A percentile compares a stretch with the other conserved stretches of the same genome.
Conservation (phyloP, 1,284 basidiomycete genomes). For the Melanopsichium pennsylvanicum region DNA sequence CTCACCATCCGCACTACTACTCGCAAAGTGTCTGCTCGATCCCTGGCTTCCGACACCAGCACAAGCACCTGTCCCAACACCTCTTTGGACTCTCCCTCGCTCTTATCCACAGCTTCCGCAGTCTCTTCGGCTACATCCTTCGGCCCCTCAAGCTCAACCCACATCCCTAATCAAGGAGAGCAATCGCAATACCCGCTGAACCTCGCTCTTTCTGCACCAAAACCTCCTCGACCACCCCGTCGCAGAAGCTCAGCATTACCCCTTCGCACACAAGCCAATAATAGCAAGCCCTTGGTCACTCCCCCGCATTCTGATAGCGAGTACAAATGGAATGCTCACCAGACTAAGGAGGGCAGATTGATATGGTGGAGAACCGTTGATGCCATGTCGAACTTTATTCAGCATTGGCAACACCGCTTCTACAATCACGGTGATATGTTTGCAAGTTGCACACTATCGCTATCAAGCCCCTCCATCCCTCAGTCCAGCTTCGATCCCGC, state of each 20-base stretch:
- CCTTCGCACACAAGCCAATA: no score
- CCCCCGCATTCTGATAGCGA: no score
- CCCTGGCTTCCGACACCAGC: neutral
- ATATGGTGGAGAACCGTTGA: slow-evolving; percentile 39
- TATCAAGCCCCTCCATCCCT: neutral
- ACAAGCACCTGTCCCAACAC: neutral
- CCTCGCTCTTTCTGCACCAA: neutral
- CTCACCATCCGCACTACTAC: neutral
- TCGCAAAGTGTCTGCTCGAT: no score
- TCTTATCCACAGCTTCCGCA: neutral
- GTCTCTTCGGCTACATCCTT: neutral
- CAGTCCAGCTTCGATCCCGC: neutral
- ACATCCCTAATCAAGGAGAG: no score
- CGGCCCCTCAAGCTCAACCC: no score
- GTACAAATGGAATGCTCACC: no score
- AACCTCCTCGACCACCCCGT: neutral
- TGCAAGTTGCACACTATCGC: slow-evolving; percentile 7
- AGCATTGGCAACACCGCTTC: slow-evolving; percentile 37
- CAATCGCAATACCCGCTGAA: no score
- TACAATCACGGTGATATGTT: slow-evolving; percentile 45
- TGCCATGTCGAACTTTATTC: slow-evolving; percentile 41
- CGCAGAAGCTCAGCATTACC: no score
- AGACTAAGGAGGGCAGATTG: no score
- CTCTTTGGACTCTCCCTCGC: neutral
- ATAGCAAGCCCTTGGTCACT: no score